phyloP scores from a whole-genome alignment of 495 filamentous ascomycete genomes.

The Xylaria nigripes region DNA sequence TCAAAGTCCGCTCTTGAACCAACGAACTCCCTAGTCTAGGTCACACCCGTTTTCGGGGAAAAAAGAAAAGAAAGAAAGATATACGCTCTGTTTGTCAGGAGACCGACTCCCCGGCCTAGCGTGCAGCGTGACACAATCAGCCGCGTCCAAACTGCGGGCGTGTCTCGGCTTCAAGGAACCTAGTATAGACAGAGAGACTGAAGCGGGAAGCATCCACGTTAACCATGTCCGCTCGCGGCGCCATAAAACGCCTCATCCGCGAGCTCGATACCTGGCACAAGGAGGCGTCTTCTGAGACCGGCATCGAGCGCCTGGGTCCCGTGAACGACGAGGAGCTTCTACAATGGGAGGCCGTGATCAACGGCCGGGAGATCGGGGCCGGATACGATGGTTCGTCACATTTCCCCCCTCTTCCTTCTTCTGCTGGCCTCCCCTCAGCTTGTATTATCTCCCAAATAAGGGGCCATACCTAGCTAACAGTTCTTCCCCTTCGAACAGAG shows the following conservation, averaged over 20 bases:
- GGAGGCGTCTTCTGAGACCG: constrained; percentile 31
- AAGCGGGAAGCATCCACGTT: background rate
- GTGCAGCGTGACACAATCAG: no score
- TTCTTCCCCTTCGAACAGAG: constrained; percentile 33
- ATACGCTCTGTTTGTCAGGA: no score
- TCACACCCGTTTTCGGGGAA: no score
- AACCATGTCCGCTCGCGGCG: constrained; percentile 20
- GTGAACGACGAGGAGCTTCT: constrained; percentile 61
- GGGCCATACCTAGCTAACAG: background rate
- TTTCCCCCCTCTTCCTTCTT: background rate
- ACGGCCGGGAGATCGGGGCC: constrained; percentile 52
- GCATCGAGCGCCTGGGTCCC: constrained; percentile 56
- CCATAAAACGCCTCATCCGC: constrained; percentile 35
- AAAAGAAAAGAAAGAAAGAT: no score
- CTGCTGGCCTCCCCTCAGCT: background rate
- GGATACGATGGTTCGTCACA: constrained; percentile 59
- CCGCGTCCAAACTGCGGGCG: background rate
- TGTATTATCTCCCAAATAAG: background rate
- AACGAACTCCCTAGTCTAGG: no score
- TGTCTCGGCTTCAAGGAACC: background rate
- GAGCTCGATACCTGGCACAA: constrained; percentile 36
- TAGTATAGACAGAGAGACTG: background rate
- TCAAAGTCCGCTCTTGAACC: no score
- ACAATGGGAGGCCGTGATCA: constrained; percentile 72
- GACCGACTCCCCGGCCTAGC: no score